phyloP scores from a whole-genome alignment of 768 basidiomycete genomes.

The Leccinum broughii region DNA sequence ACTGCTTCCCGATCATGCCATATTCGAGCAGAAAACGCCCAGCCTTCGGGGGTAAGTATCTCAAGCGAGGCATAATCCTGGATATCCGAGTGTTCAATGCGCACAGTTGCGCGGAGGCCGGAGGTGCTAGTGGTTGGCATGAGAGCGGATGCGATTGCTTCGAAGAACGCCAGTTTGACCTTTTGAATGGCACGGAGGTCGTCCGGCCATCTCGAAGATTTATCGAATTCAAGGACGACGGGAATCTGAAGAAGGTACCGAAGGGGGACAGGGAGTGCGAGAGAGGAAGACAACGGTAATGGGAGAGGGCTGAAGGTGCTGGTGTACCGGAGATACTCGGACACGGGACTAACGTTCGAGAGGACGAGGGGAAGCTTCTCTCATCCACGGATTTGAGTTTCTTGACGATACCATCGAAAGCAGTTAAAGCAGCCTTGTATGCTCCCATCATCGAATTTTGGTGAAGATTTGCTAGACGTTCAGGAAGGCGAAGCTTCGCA shows the following conservation, averaged over 20 bases:
- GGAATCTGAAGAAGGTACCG: constrained; percentile 70
- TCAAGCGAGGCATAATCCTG: constrained; percentile 75
- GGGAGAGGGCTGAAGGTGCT: constrained; percentile 81
- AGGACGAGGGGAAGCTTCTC: constrained; percentile 71
- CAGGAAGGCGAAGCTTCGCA: constrained; percentile 56
- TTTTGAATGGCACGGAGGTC: constrained; percentile 91
- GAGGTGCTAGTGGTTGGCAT: constrained; percentile 42
- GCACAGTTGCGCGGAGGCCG: constrained; percentile 58
- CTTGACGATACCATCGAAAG: constrained; percentile 79
- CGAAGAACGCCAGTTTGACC: constrained; percentile 91
- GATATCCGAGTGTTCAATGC: constrained; percentile 58
- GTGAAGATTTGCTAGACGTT: constrained; percentile 45
- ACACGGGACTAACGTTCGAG: constrained; percentile 70
- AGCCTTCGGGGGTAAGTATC: constrained; percentile 79
- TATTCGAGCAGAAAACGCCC: constrained; percentile 82
- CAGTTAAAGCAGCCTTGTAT: constrained; percentile 70
- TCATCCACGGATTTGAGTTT: constrained; percentile 72
- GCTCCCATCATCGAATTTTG: constrained; percentile 43
- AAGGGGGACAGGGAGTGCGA: constrained; percentile 56
- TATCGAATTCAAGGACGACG: constrained; percentile 86
- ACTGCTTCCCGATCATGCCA: constrained; percentile 86
- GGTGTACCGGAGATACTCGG: constrained; percentile 79
- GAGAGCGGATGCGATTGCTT: constrained; percentile 69
- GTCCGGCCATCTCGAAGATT: constrained; percentile 92
- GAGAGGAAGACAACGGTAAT: constrained; percentile 52